A percentile compares a stretch with the other conserved stretches of the same genome.
Evolutionary conservation across 129 eudicot genomes (phyloP).

Genomic region (Pseudognaphalium luteoalbum): DNA sequence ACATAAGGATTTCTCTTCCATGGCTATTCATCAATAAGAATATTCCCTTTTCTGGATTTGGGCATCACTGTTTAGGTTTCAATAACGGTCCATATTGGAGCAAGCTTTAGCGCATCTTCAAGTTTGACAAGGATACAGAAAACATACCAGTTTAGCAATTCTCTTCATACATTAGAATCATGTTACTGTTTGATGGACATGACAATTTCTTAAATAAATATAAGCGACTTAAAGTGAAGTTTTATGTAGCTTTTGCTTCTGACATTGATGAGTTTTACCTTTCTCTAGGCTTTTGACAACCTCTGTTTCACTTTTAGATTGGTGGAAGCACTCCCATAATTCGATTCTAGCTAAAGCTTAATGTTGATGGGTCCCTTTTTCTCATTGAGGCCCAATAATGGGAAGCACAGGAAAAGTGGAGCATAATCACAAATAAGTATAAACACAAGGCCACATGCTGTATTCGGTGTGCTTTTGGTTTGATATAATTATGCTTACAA

Average conservation of each 20-base stretch:
- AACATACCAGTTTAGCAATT: not conserved
- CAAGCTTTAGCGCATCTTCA: not conserved
- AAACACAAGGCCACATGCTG: not conserved
- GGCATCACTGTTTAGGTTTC: not conserved
- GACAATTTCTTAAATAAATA: not conserved
- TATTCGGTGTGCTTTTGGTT: not conserved
- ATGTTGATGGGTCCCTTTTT: not conserved
- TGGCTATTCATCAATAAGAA: no score
- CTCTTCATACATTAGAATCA: not conserved
- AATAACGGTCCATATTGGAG: not conserved
- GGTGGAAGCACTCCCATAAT: not conserved
- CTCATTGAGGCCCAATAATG: not conserved
- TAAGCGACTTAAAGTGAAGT: not conserved
- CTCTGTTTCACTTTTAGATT: not conserved
- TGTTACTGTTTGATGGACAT: not conserved
- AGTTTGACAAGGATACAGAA: not conserved
- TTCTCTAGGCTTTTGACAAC: no score
- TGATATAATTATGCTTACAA: conserved; percentile 1
- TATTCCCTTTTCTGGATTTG: not conserved
- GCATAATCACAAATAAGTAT: conserved; percentile 8
- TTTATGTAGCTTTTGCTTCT: not conserved
- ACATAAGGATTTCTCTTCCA: not conserved
- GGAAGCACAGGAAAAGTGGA: conserved; percentile 6
- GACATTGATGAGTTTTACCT: not conserved
- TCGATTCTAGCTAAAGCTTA: not conserved